These are phyloP conservation scores for Xylariaceae sp. DNA, from an alignment of 2,329 filamentous ascomycete genomes.

Conservation along the genomic window DNA sequence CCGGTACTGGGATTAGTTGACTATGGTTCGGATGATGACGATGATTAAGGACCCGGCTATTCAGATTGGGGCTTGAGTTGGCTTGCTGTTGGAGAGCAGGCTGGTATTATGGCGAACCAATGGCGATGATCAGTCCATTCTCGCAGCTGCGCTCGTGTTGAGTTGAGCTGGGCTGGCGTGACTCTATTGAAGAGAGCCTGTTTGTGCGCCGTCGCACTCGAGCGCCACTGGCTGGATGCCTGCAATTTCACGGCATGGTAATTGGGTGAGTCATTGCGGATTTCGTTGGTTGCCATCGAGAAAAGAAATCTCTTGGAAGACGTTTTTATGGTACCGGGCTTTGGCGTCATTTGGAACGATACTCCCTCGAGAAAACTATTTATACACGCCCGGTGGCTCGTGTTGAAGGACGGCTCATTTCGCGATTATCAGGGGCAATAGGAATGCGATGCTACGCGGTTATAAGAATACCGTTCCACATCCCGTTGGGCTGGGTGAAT, in stretches of 20 bases:
- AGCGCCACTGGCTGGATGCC: neutral
- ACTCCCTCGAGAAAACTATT: neutral
- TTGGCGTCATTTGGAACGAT: neutral
- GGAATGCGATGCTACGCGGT: neutral
- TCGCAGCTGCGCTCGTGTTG: neutral
- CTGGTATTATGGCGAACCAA: neutral
- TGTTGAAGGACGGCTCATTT: too few relatives aligned
- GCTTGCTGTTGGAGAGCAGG: neutral
- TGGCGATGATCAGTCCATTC: neutral
- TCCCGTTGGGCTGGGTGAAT: neutral
- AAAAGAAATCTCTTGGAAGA: neutral
- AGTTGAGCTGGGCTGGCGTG: neutral
- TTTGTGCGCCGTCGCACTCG: neutral
- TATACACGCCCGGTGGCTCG: neutral
- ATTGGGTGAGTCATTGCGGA: neutral
- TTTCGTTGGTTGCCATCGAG: neutral
- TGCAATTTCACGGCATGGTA: neutral
- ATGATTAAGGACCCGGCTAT: conserved; percentile 23
- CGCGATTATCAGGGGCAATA: neutral
- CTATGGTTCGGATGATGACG: conserved; percentile 53
- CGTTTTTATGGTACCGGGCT: neutral
- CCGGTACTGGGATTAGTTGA: conserved; percentile 41
- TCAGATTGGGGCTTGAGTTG: neutral
- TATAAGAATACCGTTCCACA: neutral
- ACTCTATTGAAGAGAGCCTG: neutral